Percentiles rank a stretch among this genome's conserved stretches.
Conservation (phyloP, 2,329 filamentous ascomycete species). For the Cordyceps pruinosa region DNA sequence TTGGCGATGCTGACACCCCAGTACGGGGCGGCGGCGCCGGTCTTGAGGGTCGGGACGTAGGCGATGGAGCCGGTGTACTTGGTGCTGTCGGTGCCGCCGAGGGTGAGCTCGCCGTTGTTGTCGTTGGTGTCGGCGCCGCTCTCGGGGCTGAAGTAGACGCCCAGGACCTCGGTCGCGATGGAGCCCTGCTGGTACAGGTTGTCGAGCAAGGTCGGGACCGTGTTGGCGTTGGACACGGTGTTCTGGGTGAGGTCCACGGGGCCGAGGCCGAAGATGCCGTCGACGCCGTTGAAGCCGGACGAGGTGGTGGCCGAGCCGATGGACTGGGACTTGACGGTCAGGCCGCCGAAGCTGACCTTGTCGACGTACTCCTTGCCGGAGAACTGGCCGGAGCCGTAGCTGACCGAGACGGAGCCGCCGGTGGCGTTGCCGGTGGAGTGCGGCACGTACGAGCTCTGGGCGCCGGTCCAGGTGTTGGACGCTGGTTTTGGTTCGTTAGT, state of each 20-base stretch:
- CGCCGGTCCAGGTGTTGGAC: slow-evolving; percentile 18
- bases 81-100: slow-evolving; percentile 18
- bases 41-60: slow-evolving; percentile 17
- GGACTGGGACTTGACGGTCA: slow-evolving; percentile 17
- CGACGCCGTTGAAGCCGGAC: slow-evolving; percentile 9
- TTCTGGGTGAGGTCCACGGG: slow-evolving; percentile 20
- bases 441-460: slow-evolving; percentile 4
- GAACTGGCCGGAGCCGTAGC: slow-evolving; percentile 23
- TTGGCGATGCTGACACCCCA: slow-evolving; percentile 21
- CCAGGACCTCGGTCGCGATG: slow-evolving; percentile 22
- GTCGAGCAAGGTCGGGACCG: slow-evolving; percentile 23
- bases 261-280: slow-evolving; percentile 18
- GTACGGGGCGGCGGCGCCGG: slow-evolving; percentile 15
- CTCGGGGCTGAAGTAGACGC: slow-evolving; percentile 23
- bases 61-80: slow-evolving; percentile 17
- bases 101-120: slow-evolving; percentile 20
- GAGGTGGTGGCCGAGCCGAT: slow-evolving; percentile 7
- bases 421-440: slow-evolving; percentile 14
- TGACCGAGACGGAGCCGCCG: slow-evolving; percentile 18
- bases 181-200: slow-evolving; percentile 23
- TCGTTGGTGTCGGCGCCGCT: slow-evolving; percentile 20
- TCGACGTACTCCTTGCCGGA: slow-evolving; percentile 23
- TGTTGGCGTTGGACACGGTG: slow-evolving; percentile 20
- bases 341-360: slow-evolving; percentile 24
- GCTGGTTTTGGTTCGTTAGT: slow-evolving; percentile 13